Conservation (phyloP, 1,284 basidiomycete species). For the Ganoderma boninense region DNA sequence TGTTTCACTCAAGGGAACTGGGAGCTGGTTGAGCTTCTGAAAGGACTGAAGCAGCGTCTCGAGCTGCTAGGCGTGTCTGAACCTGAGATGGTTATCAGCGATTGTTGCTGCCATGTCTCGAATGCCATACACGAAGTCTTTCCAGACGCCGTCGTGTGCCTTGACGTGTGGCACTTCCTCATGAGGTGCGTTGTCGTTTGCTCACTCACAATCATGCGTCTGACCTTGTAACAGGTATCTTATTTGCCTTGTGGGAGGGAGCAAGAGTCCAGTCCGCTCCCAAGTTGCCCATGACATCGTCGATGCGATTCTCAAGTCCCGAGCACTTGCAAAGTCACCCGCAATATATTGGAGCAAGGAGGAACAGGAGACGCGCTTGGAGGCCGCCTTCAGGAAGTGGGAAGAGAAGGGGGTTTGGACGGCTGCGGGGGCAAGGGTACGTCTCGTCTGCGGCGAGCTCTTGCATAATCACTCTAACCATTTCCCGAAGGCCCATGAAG, state of each 20-base stretch:
- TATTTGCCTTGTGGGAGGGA: neutral
- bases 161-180: constrained; percentile 12
- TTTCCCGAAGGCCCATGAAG: neutral
- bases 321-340: neutral
- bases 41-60: constrained; percentile 24
- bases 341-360: neutral
- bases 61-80: constrained; percentile 19
- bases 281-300: neutral
- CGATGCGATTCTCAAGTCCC: neutral
- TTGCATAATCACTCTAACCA: too few species aligned
- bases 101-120: constrained; percentile 36
- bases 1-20: constrained; percentile 7
- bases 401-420: neutral
- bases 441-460: neutral
- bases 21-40: constrained; percentile 30
- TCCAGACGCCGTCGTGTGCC: constrained; percentile 25
- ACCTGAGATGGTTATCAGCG: constrained; percentile 31
- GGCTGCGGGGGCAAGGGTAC: neutral
- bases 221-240: neutral
- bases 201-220: neutral
- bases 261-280: neutral
- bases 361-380: neutral
- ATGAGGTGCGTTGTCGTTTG: neutral
- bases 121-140: constrained; percentile 17
- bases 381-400: neutral